Percentiles rank a stretch among this genome's conserved stretches.
phyloP scores from a whole-genome alignment of 2,329 filamentous ascomycete species.

The Trematosphaeria pertusa region DNA sequence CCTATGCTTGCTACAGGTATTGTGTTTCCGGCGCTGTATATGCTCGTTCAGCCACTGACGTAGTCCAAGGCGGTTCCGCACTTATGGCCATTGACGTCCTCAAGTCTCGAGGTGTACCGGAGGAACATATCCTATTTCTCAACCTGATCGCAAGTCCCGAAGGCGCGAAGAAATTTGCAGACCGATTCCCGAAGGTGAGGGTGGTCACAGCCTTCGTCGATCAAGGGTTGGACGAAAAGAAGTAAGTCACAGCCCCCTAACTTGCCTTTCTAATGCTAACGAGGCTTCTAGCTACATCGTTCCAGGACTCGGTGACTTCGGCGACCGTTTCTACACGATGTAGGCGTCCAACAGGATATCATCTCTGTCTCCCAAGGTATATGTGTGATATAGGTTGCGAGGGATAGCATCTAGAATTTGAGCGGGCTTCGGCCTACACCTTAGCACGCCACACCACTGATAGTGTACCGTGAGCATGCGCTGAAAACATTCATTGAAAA shows the following conservation, averaged over 20 bases:
- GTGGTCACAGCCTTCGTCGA: constrained; percentile 97
- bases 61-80: constrained; percentile 88
- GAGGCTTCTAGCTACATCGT: constrained; percentile 80
- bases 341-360: constrained; percentile 50
- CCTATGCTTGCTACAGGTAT: constrained; percentile 99
- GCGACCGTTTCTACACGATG: constrained; percentile 93
- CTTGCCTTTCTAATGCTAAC: constrained; percentile 12
- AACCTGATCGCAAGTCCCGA: constrained; percentile 98
- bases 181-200: constrained; percentile 85
- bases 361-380: constrained; percentile 13
- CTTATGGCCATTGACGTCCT: constrained; percentile 97
- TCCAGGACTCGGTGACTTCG: constrained; percentile 92
- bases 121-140: constrained; percentile 93
- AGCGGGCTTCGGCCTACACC: neutral
- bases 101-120: constrained; percentile 86
- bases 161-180: constrained; percentile 86
- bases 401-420: constrained; percentile 5
- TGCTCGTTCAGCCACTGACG: too few species aligned
- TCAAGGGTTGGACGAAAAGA: constrained; percentile 95
- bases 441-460: neutral
- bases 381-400: constrained; percentile 11
- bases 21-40: too few species aligned
- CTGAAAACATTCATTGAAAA: too few species aligned
- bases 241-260: constrained; percentile 66
- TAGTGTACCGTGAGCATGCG: too few species aligned